A percentile compares a stretch with the other conserved stretches of the same genome.
These are phyloP conservation scores for Lentinula guzmanii DNA, from an alignment of 768 basidiomycete genomes.

Conservation along the genomic window DNA sequence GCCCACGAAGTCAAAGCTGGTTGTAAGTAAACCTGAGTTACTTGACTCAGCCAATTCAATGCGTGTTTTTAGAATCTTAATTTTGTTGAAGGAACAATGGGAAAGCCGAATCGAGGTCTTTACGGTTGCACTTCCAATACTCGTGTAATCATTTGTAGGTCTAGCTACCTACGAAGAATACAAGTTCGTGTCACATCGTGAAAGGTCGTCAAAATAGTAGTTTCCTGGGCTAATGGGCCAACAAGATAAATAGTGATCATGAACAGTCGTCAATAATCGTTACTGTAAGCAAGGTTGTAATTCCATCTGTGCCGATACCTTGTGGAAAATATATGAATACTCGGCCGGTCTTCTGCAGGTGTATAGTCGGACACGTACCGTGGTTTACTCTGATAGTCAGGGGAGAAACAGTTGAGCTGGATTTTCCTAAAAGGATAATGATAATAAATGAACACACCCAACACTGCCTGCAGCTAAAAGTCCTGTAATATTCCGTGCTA, in stretches of 20 bases:
- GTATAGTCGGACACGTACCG: background rate
- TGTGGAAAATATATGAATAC: background rate
- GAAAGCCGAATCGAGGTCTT: no score
- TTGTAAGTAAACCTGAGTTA: no score
- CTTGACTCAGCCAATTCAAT: no score
- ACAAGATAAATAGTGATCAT: background rate
- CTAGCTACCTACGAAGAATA: background rate
- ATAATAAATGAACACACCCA: conserved; percentile 25
- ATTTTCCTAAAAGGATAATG: background rate
- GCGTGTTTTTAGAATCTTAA: no score
- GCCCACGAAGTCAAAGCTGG: background rate
- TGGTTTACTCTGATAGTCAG: conserved; percentile 1
- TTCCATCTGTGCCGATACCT: conserved; percentile 5
- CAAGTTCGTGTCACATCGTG: background rate
- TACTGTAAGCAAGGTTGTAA: conserved; percentile 2
- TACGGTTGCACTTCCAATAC: no score
- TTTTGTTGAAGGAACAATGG: no score
- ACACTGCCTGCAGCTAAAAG: conserved; percentile 45
- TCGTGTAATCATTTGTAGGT: no score
- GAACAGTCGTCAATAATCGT: conserved; percentile 1
- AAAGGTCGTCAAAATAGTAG: background rate
- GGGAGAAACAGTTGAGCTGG: background rate
- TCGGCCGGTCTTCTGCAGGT: background rate
- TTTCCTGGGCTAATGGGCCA: background rate
- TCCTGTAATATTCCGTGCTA: conserved; percentile 40